Conservation (phyloP, 768 basidiomycete genomes). For the Roridomyces roridus region DNA sequence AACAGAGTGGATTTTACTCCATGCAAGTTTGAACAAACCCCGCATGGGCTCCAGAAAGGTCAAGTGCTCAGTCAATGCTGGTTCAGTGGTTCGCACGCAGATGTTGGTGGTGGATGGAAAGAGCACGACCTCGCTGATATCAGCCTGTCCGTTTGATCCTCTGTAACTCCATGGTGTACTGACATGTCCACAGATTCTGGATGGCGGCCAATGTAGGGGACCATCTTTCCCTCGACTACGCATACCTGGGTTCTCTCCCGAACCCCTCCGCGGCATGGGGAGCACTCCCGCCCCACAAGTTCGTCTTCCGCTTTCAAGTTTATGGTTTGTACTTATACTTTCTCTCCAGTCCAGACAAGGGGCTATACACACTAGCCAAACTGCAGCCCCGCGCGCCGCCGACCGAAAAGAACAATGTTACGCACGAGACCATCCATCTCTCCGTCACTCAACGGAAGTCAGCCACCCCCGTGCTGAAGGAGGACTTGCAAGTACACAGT, state of each 20-base stretch:
- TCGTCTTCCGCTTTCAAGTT: slow-evolving; percentile 28
- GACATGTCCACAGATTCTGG: slow-evolving; percentile 1
- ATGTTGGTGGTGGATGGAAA: slow-evolving; percentile 62
- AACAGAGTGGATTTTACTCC: slow-evolving; percentile 68
- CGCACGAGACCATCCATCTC: slow-evolving; percentile 66
- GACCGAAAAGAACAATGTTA: slow-evolving; percentile 45
- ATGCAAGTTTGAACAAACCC: slow-evolving; percentile 67
- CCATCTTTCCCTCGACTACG: slow-evolving; percentile 60
- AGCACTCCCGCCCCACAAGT: slow-evolving; percentile 67
- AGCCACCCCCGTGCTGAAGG: slow-evolving; percentile 39
- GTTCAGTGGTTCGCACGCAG: slow-evolving; percentile 67
- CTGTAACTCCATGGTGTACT: slow-evolving; percentile 53
- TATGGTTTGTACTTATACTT: background rate
- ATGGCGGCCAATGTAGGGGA: slow-evolving; percentile 57
- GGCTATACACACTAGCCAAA: slow-evolving; percentile 57
- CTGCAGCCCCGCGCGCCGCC: slow-evolving; percentile 57
- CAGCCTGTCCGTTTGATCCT: slow-evolving; percentile 42
- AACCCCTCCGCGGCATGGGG: slow-evolving; percentile 68
- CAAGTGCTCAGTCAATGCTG: slow-evolving; percentile 76
- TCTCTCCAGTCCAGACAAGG: slow-evolving; percentile 50
- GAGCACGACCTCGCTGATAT: slow-evolving; percentile 74
- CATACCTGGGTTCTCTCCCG: slow-evolving; percentile 56
- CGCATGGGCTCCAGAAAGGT: slow-evolving; percentile 53
- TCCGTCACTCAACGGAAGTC: slow-evolving; percentile 58
- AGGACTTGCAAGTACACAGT: slow-evolving; percentile 47